Evolutionary conservation across 2,329 filamentous ascomycete genomes (phyloP).

Genomic region (Ophiostoma ips): DNA sequence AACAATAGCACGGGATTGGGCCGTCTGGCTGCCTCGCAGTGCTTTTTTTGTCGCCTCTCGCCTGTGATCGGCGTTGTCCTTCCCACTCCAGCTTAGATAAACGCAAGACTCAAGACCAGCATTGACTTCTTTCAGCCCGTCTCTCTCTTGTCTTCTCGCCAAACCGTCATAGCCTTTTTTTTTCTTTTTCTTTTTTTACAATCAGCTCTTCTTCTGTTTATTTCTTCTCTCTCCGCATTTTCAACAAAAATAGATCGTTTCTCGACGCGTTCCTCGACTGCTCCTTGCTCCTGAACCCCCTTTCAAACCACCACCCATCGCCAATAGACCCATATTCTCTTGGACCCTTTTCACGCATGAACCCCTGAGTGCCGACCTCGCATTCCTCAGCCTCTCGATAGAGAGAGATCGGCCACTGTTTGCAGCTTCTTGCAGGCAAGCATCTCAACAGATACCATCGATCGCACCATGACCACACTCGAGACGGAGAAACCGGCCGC

Average conservation of each 20-base stretch:
- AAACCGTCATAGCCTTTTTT: background rate
- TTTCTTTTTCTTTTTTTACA: background rate
- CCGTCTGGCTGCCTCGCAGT: background rate
- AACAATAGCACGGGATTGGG: background rate
- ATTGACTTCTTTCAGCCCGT: background rate
- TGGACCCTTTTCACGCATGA: background rate
- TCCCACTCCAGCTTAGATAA: background rate
- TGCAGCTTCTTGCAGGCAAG: background rate
- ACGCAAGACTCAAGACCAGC: no score
- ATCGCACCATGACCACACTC: constrained; percentile 1
- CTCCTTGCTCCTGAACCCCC: background rate
- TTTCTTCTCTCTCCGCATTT: background rate
- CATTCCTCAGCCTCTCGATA: background rate
- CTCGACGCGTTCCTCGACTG: background rate
- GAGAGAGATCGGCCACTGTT: background rate
- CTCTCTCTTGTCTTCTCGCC: background rate
- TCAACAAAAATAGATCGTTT: background rate
- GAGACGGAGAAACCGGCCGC: constrained; percentile 1
- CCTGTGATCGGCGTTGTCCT: background rate
- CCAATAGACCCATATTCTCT: no score
- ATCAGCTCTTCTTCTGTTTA: background rate
- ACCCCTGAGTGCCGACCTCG: background rate
- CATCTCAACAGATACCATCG: background rate
- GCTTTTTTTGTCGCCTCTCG: background rate
- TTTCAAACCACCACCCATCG: background rate